A percentile compares a stretch with the other conserved stretches of the same genome.
phyloP scores from a whole-genome alignment of 352 stramenopile genomes.

The Pythium scleroteichum region DNA sequence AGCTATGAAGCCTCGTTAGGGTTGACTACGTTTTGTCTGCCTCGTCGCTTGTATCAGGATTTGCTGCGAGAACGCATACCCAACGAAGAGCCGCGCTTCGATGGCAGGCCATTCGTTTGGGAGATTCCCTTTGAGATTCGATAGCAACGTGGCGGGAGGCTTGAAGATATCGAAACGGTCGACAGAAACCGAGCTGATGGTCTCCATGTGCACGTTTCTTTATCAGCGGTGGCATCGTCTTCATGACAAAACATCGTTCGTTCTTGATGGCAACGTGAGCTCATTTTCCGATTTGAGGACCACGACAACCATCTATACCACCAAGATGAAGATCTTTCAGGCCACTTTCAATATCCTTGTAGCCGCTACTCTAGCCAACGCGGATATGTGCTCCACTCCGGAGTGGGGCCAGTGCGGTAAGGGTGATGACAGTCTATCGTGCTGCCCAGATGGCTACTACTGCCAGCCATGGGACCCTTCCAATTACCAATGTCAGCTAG shows the following conservation, averaged over 20 bases:
- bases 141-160: no score
- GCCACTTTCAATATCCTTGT: neutral
- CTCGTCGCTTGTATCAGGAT: no score
- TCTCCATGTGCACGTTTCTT: no score
- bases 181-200: no score
- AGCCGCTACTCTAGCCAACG: neutral
- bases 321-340: neutral
- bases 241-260: no score
- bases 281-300: neutral
- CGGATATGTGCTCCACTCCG: neutral
- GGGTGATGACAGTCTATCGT: neutral
- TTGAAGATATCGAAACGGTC: no score
- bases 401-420: constrained; percentile 5
- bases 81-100: no score
- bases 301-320: neutral
- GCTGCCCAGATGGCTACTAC: constrained; percentile 40
- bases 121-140: no score
- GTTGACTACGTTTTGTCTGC: neutral
- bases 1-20: neutral
- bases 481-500: constrained; percentile 38
- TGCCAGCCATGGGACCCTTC: constrained; percentile 38
- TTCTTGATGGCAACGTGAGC: neutral
- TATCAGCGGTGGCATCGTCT: no score
- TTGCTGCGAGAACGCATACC: no score
- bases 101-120: no score